These are phyloP conservation scores for Incumbomyces lentus DNA, from an alignment of 2,329 filamentous ascomycete genomes.

Conservation along the genomic window DNA sequence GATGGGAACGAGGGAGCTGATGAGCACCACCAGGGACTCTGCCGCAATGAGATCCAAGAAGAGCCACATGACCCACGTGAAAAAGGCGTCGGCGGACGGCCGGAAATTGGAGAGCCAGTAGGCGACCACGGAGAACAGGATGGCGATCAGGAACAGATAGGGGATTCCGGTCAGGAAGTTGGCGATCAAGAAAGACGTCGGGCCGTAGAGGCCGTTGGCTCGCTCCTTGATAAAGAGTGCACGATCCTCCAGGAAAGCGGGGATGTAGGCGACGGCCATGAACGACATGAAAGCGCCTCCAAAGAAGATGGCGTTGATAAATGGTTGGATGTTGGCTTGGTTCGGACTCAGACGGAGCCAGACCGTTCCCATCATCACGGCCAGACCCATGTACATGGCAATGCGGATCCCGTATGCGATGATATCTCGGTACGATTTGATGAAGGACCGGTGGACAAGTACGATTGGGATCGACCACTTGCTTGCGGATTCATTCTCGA, in stretches of 20 bases:
- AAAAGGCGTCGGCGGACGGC: slow-evolving; percentile 55
- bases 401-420: slow-evolving; percentile 75
- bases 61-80: slow-evolving; percentile 71
- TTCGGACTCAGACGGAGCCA: slow-evolving; percentile 61
- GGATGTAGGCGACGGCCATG: slow-evolving; percentile 78
- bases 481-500: no score
- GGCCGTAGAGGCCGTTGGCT: slow-evolving; percentile 69
- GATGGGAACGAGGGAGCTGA: slow-evolving; percentile 61
- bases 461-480: slow-evolving; percentile 52
- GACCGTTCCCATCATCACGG: slow-evolving; percentile 49
- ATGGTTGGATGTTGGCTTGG: slow-evolving; percentile 67
- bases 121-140: slow-evolving; percentile 63
- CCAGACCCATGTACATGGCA: slow-evolving; percentile 62
- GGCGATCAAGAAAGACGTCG: slow-evolving; percentile 59
- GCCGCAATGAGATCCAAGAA: slow-evolving; percentile 76
- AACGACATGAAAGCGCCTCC: slow-evolving; percentile 67
- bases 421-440: slow-evolving; percentile 76
- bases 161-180: slow-evolving; percentile 78
- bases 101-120: slow-evolving; percentile 76
- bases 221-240: slow-evolving; percentile 65
- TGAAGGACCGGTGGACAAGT: slow-evolving; percentile 65
- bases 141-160: slow-evolving; percentile 66
- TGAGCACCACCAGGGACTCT: slow-evolving; percentile 69
- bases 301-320: slow-evolving; percentile 74
- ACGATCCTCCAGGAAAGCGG: slow-evolving; percentile 70